Conservation (phyloP, 1,284 basidiomycete genomes). For the Ganoderma meredithae region DNA sequence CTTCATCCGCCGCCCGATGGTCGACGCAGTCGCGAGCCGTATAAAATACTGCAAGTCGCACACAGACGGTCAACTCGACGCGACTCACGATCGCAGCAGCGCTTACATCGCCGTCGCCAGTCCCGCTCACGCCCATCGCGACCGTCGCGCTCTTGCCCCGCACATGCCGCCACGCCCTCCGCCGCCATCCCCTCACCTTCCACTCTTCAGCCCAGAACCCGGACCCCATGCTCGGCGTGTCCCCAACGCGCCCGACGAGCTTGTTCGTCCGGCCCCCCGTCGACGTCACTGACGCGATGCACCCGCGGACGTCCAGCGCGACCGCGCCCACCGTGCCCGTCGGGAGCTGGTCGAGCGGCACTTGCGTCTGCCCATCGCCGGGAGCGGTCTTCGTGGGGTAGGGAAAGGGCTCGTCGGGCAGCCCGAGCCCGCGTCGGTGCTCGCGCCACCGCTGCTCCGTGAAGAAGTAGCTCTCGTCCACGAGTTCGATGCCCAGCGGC, state of each 20-base stretch:
- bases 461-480: conserved; percentile 80
- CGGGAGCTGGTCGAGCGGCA: conserved; percentile 65
- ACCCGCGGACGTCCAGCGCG: conserved; percentile 76
- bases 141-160: conserved; percentile 43
- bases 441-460: conserved; percentile 78
- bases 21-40: conserved; percentile 68
- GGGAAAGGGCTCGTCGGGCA: conserved; percentile 69
- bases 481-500: conserved; percentile 60
- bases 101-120: conserved; percentile 82
- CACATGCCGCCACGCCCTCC: conserved; percentile 50
- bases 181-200: conserved; percentile 50
- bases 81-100: background rate
- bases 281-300: conserved; percentile 76
- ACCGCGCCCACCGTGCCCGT: conserved; percentile 87
- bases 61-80: background rate
- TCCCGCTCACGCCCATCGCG: conserved; percentile 83
- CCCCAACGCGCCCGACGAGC: conserved; percentile 80
- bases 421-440: conserved; percentile 72
- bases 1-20: conserved; percentile 72
- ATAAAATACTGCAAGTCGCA: conserved; percentile 71
- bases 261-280: conserved; percentile 88
- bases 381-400: conserved; percentile 33
- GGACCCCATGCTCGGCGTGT: conserved; percentile 79
- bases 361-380: conserved; percentile 31
- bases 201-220: conserved; percentile 89